Percentiles rank a stretch among this genome's conserved stretches.
Conservation (phyloP, 2,329 filamentous ascomycete species). For the Magnaporthiopsis rhizophila region DNA sequence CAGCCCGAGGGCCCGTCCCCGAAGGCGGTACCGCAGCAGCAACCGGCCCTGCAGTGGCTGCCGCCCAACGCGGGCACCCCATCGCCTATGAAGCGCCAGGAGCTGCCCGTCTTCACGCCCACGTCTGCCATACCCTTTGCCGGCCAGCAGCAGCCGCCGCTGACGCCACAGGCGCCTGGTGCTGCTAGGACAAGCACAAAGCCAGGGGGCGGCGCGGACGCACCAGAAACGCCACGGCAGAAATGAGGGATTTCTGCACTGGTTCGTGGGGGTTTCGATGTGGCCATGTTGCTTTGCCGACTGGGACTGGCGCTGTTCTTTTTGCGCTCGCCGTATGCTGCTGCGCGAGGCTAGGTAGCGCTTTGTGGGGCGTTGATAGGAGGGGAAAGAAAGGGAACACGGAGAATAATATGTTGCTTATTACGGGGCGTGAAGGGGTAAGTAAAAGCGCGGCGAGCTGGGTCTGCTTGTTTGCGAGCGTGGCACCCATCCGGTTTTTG, state of each 20-base stretch:
- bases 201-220: background rate
- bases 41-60: conserved; percentile 41
- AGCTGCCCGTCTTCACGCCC: conserved; percentile 30
- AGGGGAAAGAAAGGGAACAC: background rate
- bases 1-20: conserved; percentile 46
- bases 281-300: background rate
- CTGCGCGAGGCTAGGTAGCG: too few relatives aligned
- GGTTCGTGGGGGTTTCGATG: background rate
- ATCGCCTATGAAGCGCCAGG: conserved; percentile 26
- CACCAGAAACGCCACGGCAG: background rate
- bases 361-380: background rate
- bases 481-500: background rate
- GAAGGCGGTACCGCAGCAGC: conserved; percentile 24
- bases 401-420: background rate
- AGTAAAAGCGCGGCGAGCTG: background rate
- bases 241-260: background rate
- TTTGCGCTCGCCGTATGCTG: background rate
- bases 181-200: background rate
- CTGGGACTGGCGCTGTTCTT: background rate
- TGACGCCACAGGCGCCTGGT: background rate
- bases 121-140: conserved; percentile 42
- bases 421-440: background rate
- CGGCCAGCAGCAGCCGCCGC: background rate
- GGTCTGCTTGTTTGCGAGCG: background rate
- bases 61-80: conserved; percentile 37